These are phyloP conservation scores for Xylariaceae sp. DNA, from an alignment of 2,329 filamentous ascomycete genomes.

Conservation along the genomic window DNA sequence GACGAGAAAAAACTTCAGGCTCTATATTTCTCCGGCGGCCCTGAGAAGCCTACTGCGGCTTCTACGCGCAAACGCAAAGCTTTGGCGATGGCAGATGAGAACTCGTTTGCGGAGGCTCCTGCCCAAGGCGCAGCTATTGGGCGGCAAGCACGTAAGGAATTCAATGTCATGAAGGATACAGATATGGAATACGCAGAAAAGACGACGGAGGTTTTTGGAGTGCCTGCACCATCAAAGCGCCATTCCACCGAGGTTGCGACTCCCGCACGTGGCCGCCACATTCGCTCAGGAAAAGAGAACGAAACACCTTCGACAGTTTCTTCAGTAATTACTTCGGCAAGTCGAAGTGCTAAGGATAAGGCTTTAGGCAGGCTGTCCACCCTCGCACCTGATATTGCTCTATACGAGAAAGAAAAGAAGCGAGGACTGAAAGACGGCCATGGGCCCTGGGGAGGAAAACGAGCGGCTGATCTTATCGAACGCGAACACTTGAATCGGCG, in stretches of 20 bases:
- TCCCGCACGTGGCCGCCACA: constrained; percentile 56
- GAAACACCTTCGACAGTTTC: constrained; percentile 72
- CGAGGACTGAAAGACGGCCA: constrained; percentile 59
- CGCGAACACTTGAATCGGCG: constrained; percentile 48
- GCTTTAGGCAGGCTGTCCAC: constrained; percentile 78
- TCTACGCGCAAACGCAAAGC: constrained; percentile 58
- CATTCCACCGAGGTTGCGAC: constrained; percentile 52
- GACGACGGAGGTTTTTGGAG: constrained; percentile 42
- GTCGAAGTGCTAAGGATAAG: constrained; percentile 86
- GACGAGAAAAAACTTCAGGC: constrained; percentile 67
- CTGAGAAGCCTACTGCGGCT: constrained; percentile 49
- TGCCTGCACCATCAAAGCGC: constrained; percentile 39
- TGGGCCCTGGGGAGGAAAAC: constrained; percentile 66
- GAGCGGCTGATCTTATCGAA: constrained; percentile 64
- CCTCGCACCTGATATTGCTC: constrained; percentile 80
- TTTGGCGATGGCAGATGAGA: constrained; percentile 56
- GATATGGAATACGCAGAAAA: constrained; percentile 45
- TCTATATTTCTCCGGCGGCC: constrained; percentile 71
- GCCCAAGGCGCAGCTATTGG: constrained; percentile 55
- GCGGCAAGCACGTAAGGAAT: constrained; percentile 47
- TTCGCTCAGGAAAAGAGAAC: constrained; percentile 77
- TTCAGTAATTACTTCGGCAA: constrained; percentile 72
- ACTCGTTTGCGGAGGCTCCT: constrained; percentile 53
- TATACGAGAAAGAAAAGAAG: constrained; percentile 95
- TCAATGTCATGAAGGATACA: constrained; percentile 53